phyloP scores from a whole-genome alignment of 2,329 filamentous ascomycete genomes.

The Colletotrichum spinosum region DNA sequence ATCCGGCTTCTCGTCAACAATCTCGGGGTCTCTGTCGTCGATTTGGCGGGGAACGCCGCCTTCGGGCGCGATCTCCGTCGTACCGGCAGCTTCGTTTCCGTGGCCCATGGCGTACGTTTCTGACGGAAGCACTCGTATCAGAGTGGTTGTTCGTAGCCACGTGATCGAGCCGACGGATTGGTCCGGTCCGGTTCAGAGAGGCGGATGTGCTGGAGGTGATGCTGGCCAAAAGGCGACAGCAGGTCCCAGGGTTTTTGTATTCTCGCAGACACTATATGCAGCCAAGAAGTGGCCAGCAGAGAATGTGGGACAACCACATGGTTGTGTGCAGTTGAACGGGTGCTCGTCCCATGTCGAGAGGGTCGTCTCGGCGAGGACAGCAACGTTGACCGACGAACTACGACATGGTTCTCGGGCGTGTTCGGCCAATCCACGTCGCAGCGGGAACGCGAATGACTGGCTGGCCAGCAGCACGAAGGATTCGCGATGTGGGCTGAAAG shows the following conservation, averaged over 20 bases:
- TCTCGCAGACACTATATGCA: not conserved
- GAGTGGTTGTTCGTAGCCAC: not conserved
- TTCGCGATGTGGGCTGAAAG: conserved; percentile 8
- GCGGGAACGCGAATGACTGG: not conserved
- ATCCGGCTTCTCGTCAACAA: conserved; percentile 22
- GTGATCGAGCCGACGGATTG: not conserved
- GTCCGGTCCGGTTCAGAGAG: not conserved
- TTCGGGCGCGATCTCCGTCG: conserved; percentile 14
- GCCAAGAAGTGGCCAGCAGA: conserved; percentile 12
- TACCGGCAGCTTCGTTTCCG: not conserved
- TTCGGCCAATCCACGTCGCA: conserved; percentile 12
- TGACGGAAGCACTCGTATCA: not conserved
- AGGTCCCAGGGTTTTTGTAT: conserved; percentile 2
- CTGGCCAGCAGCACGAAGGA: conserved; percentile 19
- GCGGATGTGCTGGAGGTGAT: not conserved
- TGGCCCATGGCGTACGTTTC: conserved; percentile 2
- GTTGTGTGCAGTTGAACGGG: not conserved
- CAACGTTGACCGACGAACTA: not conserved
- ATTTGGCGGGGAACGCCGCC: not conserved
- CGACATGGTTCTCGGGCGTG: conserved; percentile 7
- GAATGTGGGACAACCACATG: conserved; percentile 12
- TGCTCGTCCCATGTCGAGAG: not conserved
- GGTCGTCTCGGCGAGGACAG: not conserved
- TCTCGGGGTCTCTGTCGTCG: conserved; percentile 6
- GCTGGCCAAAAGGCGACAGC: not conserved